These are phyloP conservation scores for Euryodendron excelsum DNA, from an alignment of 148 eudicot genomes.

Conservation along the genomic window DNA sequence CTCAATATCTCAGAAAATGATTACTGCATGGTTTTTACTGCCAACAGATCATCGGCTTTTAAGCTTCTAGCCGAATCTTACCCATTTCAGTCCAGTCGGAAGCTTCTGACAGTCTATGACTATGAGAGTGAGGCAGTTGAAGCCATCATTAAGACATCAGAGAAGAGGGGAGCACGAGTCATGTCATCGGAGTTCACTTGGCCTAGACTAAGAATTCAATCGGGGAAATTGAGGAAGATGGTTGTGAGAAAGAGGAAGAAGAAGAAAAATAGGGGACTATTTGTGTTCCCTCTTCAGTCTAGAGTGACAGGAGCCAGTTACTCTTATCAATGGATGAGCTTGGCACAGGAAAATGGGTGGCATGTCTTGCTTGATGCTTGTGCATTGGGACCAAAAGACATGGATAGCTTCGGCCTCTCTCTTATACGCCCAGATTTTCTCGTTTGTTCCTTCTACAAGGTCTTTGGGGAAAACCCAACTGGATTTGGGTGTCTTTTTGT, in stretches of 20 bases:
- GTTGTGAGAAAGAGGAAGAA: slow-evolving; percentile 53
- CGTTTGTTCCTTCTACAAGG: slow-evolving; percentile 86
- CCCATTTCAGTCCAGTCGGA: slow-evolving; percentile 63
- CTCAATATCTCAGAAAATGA: slow-evolving; percentile 65
- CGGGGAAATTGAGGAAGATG: slow-evolving; percentile 53
- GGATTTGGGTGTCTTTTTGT: slow-evolving; percentile 94
- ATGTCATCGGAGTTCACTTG: slow-evolving; percentile 83
- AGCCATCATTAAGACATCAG: slow-evolving; percentile 53
- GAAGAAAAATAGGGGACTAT: slow-evolving; percentile 57
- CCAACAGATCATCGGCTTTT: slow-evolving; percentile 88
- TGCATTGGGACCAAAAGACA: slow-evolving; percentile 93
- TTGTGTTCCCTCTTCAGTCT: slow-evolving; percentile 85
- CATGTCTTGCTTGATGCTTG: slow-evolving; percentile 91
- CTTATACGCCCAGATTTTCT: slow-evolving; percentile 79
- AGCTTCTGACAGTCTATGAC: slow-evolving; percentile 81
- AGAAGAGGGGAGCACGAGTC: slow-evolving; percentile 63
- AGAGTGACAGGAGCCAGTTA: slow-evolving; percentile 80
- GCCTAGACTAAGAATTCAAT: slow-evolving; percentile 74
- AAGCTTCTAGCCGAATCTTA: slow-evolving; percentile 84
- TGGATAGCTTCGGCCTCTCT: slow-evolving; percentile 88
- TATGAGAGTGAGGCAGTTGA: slow-evolving; percentile 78
- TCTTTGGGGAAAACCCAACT: slow-evolving; percentile 86
- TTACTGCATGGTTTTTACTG: slow-evolving; percentile 73
- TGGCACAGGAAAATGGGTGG: slow-evolving; percentile 93
- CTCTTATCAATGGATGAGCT: slow-evolving; percentile 96